phyloP scores from a whole-genome alignment of 805 yeast genomes.

The Candida namnaoensis region DNA sequence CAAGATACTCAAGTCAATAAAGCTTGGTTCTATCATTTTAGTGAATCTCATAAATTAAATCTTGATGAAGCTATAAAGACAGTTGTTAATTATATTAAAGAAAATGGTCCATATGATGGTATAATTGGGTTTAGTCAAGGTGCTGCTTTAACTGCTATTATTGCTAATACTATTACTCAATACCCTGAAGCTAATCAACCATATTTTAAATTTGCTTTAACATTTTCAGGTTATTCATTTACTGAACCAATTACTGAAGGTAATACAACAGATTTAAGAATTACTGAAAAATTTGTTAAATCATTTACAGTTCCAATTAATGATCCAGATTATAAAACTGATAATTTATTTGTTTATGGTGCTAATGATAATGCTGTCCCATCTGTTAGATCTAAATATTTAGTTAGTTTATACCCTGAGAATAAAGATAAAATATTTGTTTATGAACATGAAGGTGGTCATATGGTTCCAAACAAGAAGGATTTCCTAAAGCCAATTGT shows the following conservation, averaged over 20 bases:
- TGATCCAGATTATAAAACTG: slow-evolving; percentile 21
- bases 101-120: slow-evolving; percentile 81
- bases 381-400: slow-evolving; percentile 53
- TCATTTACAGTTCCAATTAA: slow-evolving; percentile 21
- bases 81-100: slow-evolving; percentile 40
- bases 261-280: slow-evolving; percentile 21
- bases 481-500: slow-evolving; percentile 35
- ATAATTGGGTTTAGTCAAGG: slow-evolving; percentile 92
- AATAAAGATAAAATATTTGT: slow-evolving; percentile 29
- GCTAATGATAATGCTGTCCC: slow-evolving; percentile 82
- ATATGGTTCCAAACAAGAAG: slow-evolving; percentile 88
- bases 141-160: slow-evolving; percentile 73
- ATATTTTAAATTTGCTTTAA: slow-evolving; percentile 58
- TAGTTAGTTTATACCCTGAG: slow-evolving; percentile 47
- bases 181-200: slow-evolving; percentile 23
- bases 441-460: slow-evolving; percentile 92
- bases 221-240: slow-evolving; percentile 62
- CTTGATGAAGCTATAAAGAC: slow-evolving; percentile 42
- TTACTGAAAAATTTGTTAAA: slow-evolving; percentile 25
- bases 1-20: slow-evolving; percentile 35
- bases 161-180: slow-evolving; percentile 50
- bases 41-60: slow-evolving; percentile 34
- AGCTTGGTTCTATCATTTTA: slow-evolving; percentile 74
- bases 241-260: slow-evolving; percentile 29
- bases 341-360: slow-evolving; percentile 74